Evolutionary conservation across 2,329 filamentous ascomycete genomes (phyloP).

Genomic region (Myriosclerotinia duriaeana): DNA sequence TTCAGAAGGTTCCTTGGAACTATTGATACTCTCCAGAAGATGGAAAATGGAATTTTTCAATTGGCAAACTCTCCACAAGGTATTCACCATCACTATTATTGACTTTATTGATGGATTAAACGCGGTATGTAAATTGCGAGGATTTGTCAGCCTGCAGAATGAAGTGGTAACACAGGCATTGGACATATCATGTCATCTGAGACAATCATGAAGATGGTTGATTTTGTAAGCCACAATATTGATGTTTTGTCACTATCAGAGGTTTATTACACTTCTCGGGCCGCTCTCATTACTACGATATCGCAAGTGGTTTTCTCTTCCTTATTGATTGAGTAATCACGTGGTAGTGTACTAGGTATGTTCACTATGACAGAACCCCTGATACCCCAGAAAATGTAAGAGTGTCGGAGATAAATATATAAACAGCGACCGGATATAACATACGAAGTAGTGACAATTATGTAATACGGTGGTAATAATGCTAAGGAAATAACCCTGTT

Average conservation of each 20-base stretch:
- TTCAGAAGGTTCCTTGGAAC: background rate
- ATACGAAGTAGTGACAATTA: too few species aligned
- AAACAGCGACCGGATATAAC: background rate
- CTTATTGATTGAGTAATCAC: too few species aligned
- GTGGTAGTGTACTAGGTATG: too few species aligned
- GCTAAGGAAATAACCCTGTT: background rate
- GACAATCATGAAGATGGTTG: background rate
- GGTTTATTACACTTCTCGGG: background rate
- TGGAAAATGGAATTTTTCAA: background rate
- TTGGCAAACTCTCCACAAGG: background rate
- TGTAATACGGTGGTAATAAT: too few species aligned
- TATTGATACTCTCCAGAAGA: background rate
- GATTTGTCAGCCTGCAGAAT: constrained; percentile 12
- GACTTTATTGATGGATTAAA: background rate
- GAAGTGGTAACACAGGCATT: too few species aligned
- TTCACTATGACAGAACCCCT: background rate
- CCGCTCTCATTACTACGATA: background rate
- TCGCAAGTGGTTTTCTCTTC: background rate
- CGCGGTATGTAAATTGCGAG: constrained; percentile 1
- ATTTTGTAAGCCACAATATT: background rate
- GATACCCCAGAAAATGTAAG: background rate
- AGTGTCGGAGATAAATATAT: background rate
- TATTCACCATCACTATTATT: background rate
- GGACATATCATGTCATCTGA: too few species aligned
- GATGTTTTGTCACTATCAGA: background rate